phyloP scores from a whole-genome alignment of 768 basidiomycete genomes.

The Mycena albidolilacea region DNA sequence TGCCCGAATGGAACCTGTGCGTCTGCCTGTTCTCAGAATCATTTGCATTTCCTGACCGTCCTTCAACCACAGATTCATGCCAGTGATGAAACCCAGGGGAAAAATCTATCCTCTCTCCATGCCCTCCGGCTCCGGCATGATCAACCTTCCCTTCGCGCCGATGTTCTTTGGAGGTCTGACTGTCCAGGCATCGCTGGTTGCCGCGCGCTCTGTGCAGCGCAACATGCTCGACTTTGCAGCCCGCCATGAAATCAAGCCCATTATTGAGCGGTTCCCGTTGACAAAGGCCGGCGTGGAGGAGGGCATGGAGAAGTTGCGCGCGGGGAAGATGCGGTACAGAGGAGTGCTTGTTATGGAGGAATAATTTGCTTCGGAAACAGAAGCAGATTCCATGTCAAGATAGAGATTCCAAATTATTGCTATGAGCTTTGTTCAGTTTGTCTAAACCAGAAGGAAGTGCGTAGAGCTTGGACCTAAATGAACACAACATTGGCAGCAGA shows the following conservation, averaged over 20 bases:
- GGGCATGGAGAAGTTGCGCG: constrained; percentile 30
- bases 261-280: constrained; percentile 51
- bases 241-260: constrained; percentile 44
- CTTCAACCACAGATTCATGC: constrained; percentile 22
- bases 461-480: no score
- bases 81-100: constrained; percentile 15
- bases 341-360: constrained; percentile 13
- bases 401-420: no score
- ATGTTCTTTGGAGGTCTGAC: constrained; percentile 19
- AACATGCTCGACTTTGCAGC: constrained; percentile 54
- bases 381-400: no score
- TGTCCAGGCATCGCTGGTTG: constrained; percentile 35
- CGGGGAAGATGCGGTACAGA: constrained; percentile 35
- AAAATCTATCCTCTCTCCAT: constrained; percentile 19
- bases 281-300: constrained; percentile 44
- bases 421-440: no score
- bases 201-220: constrained; percentile 12
- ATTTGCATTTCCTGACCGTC: no score
- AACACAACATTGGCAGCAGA: no score
- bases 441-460: no score
- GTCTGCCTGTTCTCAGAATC: neutral
- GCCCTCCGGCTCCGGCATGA: neutral
- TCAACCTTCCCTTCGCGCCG: neutral
- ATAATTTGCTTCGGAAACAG: no score
- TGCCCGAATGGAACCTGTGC: constrained; percentile 32